Percentiles rank a stretch among this genome's conserved stretches.
phyloP scores from a whole-genome alignment of 495 filamentous ascomycete genomes.

The Pyronema domesticum region DNA sequence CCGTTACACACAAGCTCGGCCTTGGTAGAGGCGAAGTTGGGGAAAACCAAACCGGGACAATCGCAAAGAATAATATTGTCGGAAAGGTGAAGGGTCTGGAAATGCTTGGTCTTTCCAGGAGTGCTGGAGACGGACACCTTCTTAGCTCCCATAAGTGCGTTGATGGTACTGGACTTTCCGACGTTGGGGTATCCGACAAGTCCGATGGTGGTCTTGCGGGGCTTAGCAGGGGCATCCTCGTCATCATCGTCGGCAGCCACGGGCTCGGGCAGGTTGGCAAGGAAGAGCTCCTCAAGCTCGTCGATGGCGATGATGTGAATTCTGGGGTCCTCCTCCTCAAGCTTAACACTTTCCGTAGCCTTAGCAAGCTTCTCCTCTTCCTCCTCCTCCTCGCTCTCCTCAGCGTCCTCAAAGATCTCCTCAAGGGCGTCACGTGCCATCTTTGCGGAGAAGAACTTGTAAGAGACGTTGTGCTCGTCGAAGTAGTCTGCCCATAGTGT shows the following conservation, averaged over 20 bases:
- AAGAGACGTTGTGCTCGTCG: conserved; percentile 59
- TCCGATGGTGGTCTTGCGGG: conserved; percentile 68
- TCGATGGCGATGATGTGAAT: conserved; percentile 78
- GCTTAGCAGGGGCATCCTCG: conserved; percentile 20
- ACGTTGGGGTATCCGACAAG: conserved; percentile 98
- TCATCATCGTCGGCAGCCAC: conserved; percentile 28
- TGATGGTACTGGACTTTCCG: conserved; percentile 97
- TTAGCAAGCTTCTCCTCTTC: conserved; percentile 14
- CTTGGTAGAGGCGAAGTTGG: conserved; percentile 93
- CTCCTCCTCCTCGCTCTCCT: conserved; percentile 23
- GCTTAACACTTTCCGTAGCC: conserved; percentile 8
- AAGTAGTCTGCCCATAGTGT: conserved; percentile 80
- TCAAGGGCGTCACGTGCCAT: conserved; percentile 81
- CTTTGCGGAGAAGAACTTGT: conserved; percentile 87
- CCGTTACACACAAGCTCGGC: conserved; percentile 92
- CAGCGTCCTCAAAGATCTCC: conserved; percentile 35
- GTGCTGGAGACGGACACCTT: conserved; percentile 97
- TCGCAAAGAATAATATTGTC: conserved; percentile 84
- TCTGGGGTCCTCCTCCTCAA: conserved; percentile 34
- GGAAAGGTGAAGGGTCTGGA: conserved; percentile 92
- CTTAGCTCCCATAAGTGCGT: conserved; percentile 90
- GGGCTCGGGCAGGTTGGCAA: conserved; percentile 48
- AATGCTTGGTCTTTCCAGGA: conserved; percentile 97
- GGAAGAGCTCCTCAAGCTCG: conserved; percentile 77
- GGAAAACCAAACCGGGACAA: conserved; percentile 96